A percentile compares a stretch with the other conserved stretches of the same genome.
Conservation (phyloP, 1,284 basidiomycete species). For the Xerocomus amazonicus region DNA sequence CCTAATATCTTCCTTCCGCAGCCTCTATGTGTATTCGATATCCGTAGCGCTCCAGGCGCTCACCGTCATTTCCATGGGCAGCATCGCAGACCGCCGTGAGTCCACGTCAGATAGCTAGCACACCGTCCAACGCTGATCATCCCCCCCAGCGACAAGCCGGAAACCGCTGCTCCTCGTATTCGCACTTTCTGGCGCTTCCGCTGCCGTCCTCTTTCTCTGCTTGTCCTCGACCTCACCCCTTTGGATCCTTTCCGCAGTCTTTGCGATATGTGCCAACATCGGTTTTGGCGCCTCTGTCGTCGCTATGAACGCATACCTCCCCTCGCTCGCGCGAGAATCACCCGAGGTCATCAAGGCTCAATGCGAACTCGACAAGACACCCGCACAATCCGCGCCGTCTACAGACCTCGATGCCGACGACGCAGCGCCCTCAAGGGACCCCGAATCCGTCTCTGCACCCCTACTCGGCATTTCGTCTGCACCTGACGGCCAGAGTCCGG, state of each 20-base stretch:
- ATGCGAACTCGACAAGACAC: constrained; percentile 32
- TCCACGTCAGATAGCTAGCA: constrained; percentile 12
- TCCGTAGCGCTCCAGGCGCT: constrained; percentile 85
- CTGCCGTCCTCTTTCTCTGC: constrained; percentile 67
- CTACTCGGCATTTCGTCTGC: constrained; percentile 25
- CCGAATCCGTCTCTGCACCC: constrained; percentile 18
- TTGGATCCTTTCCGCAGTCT: constrained; percentile 61
- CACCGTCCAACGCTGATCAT: constrained; percentile 3
- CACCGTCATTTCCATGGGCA: constrained; percentile 87
- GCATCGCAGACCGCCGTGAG: constrained; percentile 83
- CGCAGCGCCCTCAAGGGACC: constrained; percentile 8
- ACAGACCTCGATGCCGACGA: constrained; percentile 23
- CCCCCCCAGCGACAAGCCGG: constrained; percentile 62
- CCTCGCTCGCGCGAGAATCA: constrained; percentile 65
- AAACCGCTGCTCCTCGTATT: constrained; percentile 76
- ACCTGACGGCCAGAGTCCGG: constrained; percentile 2
- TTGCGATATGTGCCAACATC: constrained; percentile 75
- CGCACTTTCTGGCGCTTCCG: constrained; percentile 64
- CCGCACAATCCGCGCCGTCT: constrained; percentile 11
- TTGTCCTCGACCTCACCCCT: constrained; percentile 64
- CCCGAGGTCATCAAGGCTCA: constrained; percentile 54
- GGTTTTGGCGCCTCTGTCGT: constrained; percentile 82
- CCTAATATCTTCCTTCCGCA: constrained; percentile 33
- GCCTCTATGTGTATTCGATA: constrained; percentile 81
- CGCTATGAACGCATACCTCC: constrained; percentile 87